Evolutionary conservation across 129 eudicot genomes (phyloP).

Genomic region (Deinandra increscens): DNA sequence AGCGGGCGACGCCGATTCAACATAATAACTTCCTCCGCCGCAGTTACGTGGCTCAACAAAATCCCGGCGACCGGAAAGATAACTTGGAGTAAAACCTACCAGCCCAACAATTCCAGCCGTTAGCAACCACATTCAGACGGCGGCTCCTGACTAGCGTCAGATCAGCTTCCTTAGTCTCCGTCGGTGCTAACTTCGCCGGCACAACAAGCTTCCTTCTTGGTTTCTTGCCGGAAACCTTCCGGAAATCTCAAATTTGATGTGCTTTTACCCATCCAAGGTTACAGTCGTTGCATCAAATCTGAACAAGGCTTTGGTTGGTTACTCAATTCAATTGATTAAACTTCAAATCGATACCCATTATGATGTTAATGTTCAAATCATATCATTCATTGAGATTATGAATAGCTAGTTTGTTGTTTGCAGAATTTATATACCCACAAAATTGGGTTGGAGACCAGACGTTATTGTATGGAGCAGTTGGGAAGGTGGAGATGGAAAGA

Average conservation of each 20-base stretch:
- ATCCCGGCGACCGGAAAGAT: constrained; percentile 50
- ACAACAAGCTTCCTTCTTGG: constrained; percentile 86
- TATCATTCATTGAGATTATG: no score
- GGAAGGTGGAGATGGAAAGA: constrained; percentile 59
- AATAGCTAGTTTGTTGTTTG: constrained; percentile 11
- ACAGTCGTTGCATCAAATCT: constrained; percentile 59
- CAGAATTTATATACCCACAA: constrained; percentile 83
- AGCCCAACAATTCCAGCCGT: constrained; percentile 63
- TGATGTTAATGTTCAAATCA: background rate
- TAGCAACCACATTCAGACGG: constrained; percentile 63
- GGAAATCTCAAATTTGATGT: constrained; percentile 84
- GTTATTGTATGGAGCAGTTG: constrained; percentile 71
- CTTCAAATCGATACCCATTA: background rate
- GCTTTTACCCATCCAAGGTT: constrained; percentile 77
- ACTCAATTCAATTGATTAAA: no score
- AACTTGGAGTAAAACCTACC: constrained; percentile 27
- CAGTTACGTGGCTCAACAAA: constrained; percentile 48
- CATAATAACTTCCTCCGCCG: constrained; percentile 16
- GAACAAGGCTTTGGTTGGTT: constrained; percentile 81
- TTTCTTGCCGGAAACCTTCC: constrained; percentile 58
- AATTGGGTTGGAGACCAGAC: constrained; percentile 95
- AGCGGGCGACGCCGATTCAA: constrained; percentile 29
- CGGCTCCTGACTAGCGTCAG: constrained; percentile 70
- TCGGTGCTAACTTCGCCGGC: constrained; percentile 86
- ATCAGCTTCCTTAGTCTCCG: constrained; percentile 71